Evolutionary conservation across 768 basidiomycete genomes (phyloP).

Genomic region (Naganishia friedmannii): DNA sequence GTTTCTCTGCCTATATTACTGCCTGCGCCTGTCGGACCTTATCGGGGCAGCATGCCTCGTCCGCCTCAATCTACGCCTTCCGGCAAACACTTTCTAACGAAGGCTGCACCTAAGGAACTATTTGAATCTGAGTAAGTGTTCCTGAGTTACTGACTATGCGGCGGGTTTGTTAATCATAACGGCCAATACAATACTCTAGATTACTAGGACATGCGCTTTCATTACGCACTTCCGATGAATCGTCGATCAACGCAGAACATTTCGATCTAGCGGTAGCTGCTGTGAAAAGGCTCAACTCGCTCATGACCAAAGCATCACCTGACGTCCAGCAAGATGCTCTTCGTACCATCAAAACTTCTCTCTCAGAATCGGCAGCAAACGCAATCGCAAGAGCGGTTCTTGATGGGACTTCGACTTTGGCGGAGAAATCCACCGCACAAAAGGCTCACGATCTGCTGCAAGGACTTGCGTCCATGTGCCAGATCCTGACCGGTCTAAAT

Average conservation of each 20-base stretch:
- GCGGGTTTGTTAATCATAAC: background rate
- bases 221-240: background rate
- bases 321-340: background rate
- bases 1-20: no score
- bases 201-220: background rate
- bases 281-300: conserved; percentile 6
- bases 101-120: background rate
- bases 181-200: background rate
- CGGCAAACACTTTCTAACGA: background rate
- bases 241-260: background rate
- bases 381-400: background rate
- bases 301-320: background rate
- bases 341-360: background rate
- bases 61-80: background rate
- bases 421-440: background rate
- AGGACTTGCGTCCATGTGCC: background rate
- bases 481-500: background rate
- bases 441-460: conserved; percentile 14
- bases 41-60: background rate
- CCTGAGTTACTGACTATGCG: background rate
- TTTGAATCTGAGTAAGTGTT: background rate
- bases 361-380: background rate
- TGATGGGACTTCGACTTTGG: background rate
- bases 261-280: background rate
- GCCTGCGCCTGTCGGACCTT: no score